phyloP scores from a whole-genome alignment of 176 grass and related monocot genomes.

The Cocos nucifera region DNA sequence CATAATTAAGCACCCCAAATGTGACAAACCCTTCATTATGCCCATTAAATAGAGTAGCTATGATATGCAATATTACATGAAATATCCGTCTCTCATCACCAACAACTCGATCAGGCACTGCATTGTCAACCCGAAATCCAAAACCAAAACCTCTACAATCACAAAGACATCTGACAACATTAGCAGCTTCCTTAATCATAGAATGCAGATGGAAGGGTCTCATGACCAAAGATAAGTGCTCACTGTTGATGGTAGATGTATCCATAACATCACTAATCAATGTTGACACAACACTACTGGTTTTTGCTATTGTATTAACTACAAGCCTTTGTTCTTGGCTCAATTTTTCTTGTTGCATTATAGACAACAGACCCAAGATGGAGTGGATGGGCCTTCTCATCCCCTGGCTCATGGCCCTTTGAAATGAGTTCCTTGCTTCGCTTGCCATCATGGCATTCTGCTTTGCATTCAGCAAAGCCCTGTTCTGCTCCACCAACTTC shows the following conservation, averaged over 20 bases:
- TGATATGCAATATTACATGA: constrained; percentile 50
- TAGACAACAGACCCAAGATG: constrained; percentile 3
- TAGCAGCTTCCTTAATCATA: constrained; percentile 15
- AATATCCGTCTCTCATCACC: constrained; percentile 57
- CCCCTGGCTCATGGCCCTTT: constrained; percentile 7
- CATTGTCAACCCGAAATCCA: constrained; percentile 1
- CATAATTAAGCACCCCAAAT: constrained; percentile 22
- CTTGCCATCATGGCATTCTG: constrained; percentile 10
- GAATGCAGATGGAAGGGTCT: constrained; percentile 9
- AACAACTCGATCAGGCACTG: constrained; percentile 32
- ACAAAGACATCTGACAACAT: constrained; percentile 11
- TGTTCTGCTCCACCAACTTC: constrained; percentile 19
- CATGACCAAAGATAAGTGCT: constrained; percentile 4
- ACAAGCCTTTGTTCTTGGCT: constrained; percentile 5
- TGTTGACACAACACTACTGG: constrained; percentile 11
- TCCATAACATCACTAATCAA: constrained; percentile 13
- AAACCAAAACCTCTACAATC: constrained; percentile 7
- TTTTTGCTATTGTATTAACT: constrained; percentile 12
- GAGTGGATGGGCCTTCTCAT: constrained; percentile 12
- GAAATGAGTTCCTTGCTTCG: constrained; percentile 6
- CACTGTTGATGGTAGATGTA: not conserved
- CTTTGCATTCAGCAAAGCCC: constrained; percentile 11
- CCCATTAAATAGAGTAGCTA: constrained; percentile 24
- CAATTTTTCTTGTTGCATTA: constrained; percentile 17
- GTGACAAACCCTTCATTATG: constrained; percentile 18